Conservation (phyloP, 306 rosid species). For the Vigna angularis region DNA sequence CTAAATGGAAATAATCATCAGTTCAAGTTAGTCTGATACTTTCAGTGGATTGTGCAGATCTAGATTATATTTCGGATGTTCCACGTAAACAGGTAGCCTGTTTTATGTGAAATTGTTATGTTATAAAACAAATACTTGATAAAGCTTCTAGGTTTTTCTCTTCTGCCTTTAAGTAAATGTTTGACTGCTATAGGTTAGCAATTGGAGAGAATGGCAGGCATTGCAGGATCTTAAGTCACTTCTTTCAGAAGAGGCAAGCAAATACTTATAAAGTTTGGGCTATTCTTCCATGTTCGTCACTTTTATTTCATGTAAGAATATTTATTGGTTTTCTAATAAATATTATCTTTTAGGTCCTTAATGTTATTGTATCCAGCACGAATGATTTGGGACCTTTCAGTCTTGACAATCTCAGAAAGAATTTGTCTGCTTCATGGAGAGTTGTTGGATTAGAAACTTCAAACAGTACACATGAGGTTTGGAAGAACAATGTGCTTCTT, state of each 20-base stretch:
- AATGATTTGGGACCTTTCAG: slow-evolving; percentile 84
- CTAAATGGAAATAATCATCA: slow-evolving; percentile 1
- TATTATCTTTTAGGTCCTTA: slow-evolving; percentile 70
- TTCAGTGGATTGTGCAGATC: slow-evolving; percentile 66
- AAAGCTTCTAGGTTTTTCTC: slow-evolving; percentile 17
- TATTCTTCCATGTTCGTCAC: slow-evolving; percentile 31
- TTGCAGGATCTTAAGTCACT: slow-evolving; percentile 72
- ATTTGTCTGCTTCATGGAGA: slow-evolving; percentile 83
- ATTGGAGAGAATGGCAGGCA: slow-evolving; percentile 76
- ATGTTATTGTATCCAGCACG: slow-evolving; percentile 75
- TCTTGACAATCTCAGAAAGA: slow-evolving; percentile 81
- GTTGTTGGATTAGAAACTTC: slow-evolving; percentile 57
- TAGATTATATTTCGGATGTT: slow-evolving; percentile 51
- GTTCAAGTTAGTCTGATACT: slow-evolving; percentile 39
- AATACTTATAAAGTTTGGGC: slow-evolving; percentile 26
- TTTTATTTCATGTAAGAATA: slow-evolving; percentile 35
- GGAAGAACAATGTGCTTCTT: slow-evolving; percentile 50
- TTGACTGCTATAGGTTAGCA: slow-evolving; percentile 56
- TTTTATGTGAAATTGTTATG: slow-evolving; percentile 31
- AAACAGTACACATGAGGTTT: slow-evolving; percentile 64
- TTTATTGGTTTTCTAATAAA: slow-evolving; percentile 43
- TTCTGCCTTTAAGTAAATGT: slow-evolving; percentile 20
- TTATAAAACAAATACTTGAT: slow-evolving; percentile 24
- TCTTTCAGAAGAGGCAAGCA: slow-evolving; percentile 84
- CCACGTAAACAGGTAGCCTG: slow-evolving; percentile 62